phyloP scores from a whole-genome alignment of 2,329 filamentous ascomycete genomes.

The Xylaria arbuscula region DNA sequence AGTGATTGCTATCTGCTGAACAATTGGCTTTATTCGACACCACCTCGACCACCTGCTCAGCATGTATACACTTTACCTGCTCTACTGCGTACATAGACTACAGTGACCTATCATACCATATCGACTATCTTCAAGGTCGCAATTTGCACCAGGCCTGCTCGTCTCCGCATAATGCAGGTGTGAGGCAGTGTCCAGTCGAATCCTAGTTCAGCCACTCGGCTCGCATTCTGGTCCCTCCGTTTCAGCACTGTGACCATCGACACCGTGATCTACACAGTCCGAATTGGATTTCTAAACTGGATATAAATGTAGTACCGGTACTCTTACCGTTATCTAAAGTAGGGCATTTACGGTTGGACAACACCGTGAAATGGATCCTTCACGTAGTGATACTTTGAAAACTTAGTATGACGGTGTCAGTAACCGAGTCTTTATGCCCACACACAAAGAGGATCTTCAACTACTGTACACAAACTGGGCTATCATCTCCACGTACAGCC shows the following conservation, averaged over 20 bases:
- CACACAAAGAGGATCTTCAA: conserved; percentile 16
- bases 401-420: conserved; percentile 5
- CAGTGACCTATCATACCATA: conserved; percentile 12
- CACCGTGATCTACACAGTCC: conserved; percentile 20
- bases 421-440: conserved; percentile 7
- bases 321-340: conserved; percentile 21
- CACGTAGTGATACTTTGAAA: background rate
- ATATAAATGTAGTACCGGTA: background rate
- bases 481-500: background rate
- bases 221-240: conserved; percentile 18
- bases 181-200: conserved; percentile 36
- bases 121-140: conserved; percentile 12
- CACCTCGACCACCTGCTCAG: too few relatives aligned
- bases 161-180: conserved; percentile 36
- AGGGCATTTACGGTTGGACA: conserved; percentile 22
- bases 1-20: background rate
- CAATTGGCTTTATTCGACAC: conserved; percentile 7
- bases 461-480: background rate
- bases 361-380: background rate
- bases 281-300: background rate
- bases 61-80: too few relatives aligned
- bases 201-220: conserved; percentile 28
- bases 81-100: too few relatives aligned
- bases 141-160: conserved; percentile 17
- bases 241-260: conserved; percentile 25